Base-by-base conservation (phyloP, 2,329 filamentous ascomycete genomes). In the Aspergillus sp. region DNA sequence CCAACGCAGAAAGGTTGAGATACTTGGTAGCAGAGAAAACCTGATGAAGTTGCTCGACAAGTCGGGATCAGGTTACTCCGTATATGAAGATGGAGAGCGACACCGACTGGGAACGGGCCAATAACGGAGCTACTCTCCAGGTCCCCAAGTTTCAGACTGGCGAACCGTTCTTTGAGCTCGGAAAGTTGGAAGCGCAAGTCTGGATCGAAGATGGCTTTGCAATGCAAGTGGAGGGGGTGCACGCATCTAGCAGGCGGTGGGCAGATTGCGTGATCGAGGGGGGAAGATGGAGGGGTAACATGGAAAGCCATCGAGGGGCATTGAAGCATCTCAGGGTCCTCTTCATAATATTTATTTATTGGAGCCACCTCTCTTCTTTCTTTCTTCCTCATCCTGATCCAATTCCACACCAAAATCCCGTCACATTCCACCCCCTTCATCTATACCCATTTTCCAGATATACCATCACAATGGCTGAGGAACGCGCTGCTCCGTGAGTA, bases 401-500 rank as follows among this genome's bases (percentile, higher is more conserved):
- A 50, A 47, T 50, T 41, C 45, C 61, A 56, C 57, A 17, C 46
- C 34, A 41, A 19, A 9, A 2, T 15, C 22, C 22, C 17, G 13
- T 41, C 23, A 22, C 30, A 19, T n/a, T 17, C 45, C 19, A 41
- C 55, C 52, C 30, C 47, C 25, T 58, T 56, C 59, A 54, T 57
- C 52, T 31, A 55, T 43, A 52, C 45, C 48, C 47, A 15, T 58
- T 52, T 28, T 30, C 54, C 31, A 5, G 38, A 28, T 30, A 47
- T 50, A 60, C 56, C 41, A 57, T 67, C 68, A 76, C 65, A 75
- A 81, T 81, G 79, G 76, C 78, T 66, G 68, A 74, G 63, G 74
- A 77, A 69, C 74, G 76, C 62, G 77, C 78, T 73, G 63, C 74
- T 69, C 77, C 79, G 79, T 81, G 75, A 68, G 78, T 74, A 38